Percentiles rank a stretch among this genome's conserved stretches.
These are phyloP conservation scores for Paradendryphiella salina DNA, from an alignment of 2,329 filamentous ascomycete species.

Conservation along the genomic window DNA sequence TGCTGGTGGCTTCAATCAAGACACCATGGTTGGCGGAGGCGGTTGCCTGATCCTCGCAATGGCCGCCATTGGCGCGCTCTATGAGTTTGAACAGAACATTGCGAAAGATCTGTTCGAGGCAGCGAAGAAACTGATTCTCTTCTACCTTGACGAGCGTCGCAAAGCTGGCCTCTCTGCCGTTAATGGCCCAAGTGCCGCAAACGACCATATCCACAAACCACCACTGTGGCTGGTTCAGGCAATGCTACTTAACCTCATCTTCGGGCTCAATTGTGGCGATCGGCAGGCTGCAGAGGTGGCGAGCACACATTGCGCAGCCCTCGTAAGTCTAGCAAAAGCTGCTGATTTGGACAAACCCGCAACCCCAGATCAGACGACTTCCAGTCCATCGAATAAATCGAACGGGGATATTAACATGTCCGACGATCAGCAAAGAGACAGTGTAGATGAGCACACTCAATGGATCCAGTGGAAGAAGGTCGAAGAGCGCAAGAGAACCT, in stretches of 20 bases:
- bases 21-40: slow-evolving; percentile 70
- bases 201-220: slow-evolving; percentile 68
- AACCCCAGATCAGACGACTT: slow-evolving; percentile 22
- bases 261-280: slow-evolving; percentile 92
- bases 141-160: slow-evolving; percentile 87
- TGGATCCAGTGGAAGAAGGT: slow-evolving; percentile 88
- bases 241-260: slow-evolving; percentile 94
- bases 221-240: slow-evolving; percentile 95
- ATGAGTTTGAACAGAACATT: slow-evolving; percentile 78
- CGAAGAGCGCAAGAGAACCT: slow-evolving; percentile 90
- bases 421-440: slow-evolving; percentile 55
- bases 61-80: slow-evolving; percentile 83
- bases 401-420: slow-evolving; percentile 62
- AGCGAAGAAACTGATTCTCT: slow-evolving; percentile 91
- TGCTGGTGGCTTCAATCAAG: slow-evolving; percentile 57
- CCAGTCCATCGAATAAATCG: slow-evolving; percentile 27
- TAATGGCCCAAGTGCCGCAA: slow-evolving; percentile 55
- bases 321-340: slow-evolving; percentile 87
- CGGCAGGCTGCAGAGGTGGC: slow-evolving; percentile 90
- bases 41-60: slow-evolving; percentile 86
- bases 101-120: slow-evolving; percentile 89
- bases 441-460: slow-evolving; percentile 63
- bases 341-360: slow-evolving; percentile 71
- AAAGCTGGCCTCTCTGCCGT: slow-evolving; percentile 75
- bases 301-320: slow-evolving; percentile 84